These are phyloP conservation scores for Rubus idaeus DNA, from an alignment of 306 rosid genomes.

Conservation along the genomic window DNA sequence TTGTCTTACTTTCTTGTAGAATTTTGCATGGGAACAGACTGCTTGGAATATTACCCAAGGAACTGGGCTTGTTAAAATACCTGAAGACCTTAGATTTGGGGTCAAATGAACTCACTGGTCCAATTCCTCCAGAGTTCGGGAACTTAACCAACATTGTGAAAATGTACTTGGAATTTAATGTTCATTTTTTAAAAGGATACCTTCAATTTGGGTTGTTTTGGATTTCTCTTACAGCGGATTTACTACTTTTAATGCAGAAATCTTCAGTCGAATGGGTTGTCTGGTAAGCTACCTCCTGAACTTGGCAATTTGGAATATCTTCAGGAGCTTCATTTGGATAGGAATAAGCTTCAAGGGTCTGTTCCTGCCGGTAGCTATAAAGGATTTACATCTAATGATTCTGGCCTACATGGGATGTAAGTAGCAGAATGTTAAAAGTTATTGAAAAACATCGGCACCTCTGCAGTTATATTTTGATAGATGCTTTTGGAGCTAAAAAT, in stretches of 20 bases:
- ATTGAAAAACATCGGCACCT: background rate
- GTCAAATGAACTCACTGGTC: conserved; percentile 70
- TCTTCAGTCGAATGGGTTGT: conserved; percentile 77
- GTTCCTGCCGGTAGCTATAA: conserved; percentile 57
- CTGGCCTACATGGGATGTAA: conserved; percentile 51
- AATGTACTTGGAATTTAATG: conserved; percentile 54
- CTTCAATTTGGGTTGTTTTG: conserved; percentile 17
- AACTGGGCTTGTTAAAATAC: conserved; percentile 57
- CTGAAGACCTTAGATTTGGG: conserved; percentile 88
- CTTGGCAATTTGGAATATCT: conserved; percentile 75
- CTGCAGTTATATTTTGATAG: background rate
- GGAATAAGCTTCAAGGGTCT: conserved; percentile 84
- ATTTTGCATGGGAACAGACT: conserved; percentile 71
- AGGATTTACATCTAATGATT: conserved; percentile 31
- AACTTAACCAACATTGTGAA: conserved; percentile 50
- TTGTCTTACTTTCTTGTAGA: conserved; percentile 46
- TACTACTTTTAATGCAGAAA: conserved; percentile 50
- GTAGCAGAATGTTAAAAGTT: conserved; percentile 27
- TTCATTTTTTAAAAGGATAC: conserved; percentile 13
- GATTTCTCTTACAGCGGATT: conserved; percentile 10
- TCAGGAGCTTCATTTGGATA: conserved; percentile 73
- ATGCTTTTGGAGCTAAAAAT: background rate
- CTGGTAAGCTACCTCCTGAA: conserved; percentile 65
- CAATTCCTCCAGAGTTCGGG: conserved; percentile 86
- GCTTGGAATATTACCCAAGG: conserved; percentile 79